Evolutionary conservation across 2,329 filamentous ascomycete species (phyloP).

Genomic region (Botryosphaeria dothidea): DNA sequence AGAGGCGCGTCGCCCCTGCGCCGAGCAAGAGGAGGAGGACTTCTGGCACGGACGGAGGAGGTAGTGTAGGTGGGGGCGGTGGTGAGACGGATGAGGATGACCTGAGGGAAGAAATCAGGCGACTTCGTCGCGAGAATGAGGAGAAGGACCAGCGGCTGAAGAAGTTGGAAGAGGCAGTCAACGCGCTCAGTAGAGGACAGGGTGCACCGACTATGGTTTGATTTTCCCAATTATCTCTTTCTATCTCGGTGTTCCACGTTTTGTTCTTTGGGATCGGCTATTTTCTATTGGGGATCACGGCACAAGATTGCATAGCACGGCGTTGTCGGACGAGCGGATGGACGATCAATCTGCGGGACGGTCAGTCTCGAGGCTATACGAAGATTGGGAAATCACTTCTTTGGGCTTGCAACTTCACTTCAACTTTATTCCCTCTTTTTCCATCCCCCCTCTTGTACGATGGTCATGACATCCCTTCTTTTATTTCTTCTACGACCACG

Average conservation of each 20-base stretch:
- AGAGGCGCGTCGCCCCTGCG: constrained; percentile 26
- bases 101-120: constrained; percentile 42
- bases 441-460: constrained; percentile 14
- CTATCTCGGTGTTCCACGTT: neutral
- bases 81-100: constrained; percentile 32
- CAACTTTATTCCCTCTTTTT: neutral
- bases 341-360: neutral
- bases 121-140: constrained; percentile 42
- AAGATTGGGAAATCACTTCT: neutral
- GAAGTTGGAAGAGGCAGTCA: constrained; percentile 37
- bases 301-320: constrained; percentile 12
- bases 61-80: constrained; percentile 19
- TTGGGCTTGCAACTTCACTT: neutral
- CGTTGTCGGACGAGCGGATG: constrained; percentile 10
- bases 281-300: neutral
- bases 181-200: constrained; percentile 14
- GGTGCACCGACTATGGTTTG: neutral
- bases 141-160: constrained; percentile 41
- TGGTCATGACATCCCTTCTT: constrained; percentile 4
- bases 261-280: neutral
- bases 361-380: neutral
- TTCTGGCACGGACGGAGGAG: constrained; percentile 28
- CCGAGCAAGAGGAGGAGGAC: constrained; percentile 34
- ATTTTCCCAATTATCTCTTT: neutral
- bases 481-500: neutral